phyloP scores from a whole-genome alignment of 2,329 filamentous ascomycete genomes.

The Aspergillus ochraceoroseus region DNA sequence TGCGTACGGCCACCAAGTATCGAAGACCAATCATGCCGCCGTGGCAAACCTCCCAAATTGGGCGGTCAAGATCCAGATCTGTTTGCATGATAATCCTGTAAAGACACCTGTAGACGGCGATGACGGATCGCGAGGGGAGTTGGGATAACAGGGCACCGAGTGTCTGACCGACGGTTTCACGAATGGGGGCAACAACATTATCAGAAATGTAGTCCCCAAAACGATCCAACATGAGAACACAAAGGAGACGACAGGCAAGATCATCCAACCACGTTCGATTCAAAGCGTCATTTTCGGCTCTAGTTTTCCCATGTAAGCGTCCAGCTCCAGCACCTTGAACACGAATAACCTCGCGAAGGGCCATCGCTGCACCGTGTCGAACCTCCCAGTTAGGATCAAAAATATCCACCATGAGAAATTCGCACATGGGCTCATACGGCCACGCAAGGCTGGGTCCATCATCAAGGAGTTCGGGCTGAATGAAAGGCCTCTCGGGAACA shows the following conservation, averaged over 20 bases:
- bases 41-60: slow-evolving; percentile 91
- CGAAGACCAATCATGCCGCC: slow-evolving; percentile 95
- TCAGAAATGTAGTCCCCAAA: slow-evolving; percentile 98
- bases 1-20: slow-evolving; percentile 91
- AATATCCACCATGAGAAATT: slow-evolving; percentile 87
- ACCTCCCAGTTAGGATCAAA: slow-evolving; percentile 95
- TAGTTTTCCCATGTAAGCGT: slow-evolving; percentile 63
- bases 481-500: slow-evolving; percentile 75
- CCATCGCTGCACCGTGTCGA: slow-evolving; percentile 93
- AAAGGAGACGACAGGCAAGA: slow-evolving; percentile 87
- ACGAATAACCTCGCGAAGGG: slow-evolving; percentile 80
- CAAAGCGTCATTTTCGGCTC: slow-evolving; percentile 67
- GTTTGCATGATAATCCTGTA: slow-evolving; percentile 89
- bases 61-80: slow-evolving; percentile 66
- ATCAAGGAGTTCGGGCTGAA: slow-evolving; percentile 70
- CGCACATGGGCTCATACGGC: slow-evolving; percentile 91
- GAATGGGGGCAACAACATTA: slow-evolving; percentile 90
- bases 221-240: slow-evolving; percentile 92
- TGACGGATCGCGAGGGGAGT: slow-evolving; percentile 71
- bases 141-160: slow-evolving; percentile 84
- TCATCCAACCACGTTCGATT: slow-evolving; percentile 91
- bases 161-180: slow-evolving; percentile 91
- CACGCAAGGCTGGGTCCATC: slow-evolving; percentile 67
- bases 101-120: slow-evolving; percentile 76
- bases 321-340: slow-evolving; percentile 90